A percentile compares a stretch with the other conserved stretches of the same genome.
Conservation (phyloP, 192 early-diverging fungal species). For the Linnemannia schmuckeri region DNA sequence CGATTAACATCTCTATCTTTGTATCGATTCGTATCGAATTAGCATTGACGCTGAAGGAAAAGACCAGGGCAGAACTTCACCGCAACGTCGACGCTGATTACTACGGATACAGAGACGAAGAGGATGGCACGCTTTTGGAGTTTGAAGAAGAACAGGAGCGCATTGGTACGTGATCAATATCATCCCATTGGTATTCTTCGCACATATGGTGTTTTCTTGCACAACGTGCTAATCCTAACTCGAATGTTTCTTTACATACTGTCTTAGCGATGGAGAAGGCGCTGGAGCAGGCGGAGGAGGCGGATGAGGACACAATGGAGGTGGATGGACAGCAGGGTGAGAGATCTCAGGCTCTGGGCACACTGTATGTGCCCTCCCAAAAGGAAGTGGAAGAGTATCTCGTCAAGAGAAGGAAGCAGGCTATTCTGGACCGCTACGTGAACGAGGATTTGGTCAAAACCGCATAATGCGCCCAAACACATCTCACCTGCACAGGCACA, state of each 20-base stretch:
- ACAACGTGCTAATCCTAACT: neutral
- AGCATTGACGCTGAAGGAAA: conserved; percentile 61
- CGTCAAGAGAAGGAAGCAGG: conserved; percentile 78
- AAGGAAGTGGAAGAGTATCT: conserved; percentile 83
- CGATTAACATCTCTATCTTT: neutral
- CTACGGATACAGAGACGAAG: conserved; percentile 95
- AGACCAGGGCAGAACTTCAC: conserved; percentile 79
- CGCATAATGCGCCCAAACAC: neutral
- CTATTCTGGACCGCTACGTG: conserved; percentile 67
- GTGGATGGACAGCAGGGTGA: conserved; percentile 41
- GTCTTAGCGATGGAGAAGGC: conserved; percentile 35
- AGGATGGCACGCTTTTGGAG: conserved; percentile 84
- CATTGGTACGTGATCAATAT: conserved; percentile 27
- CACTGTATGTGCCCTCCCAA: conserved; percentile 72
- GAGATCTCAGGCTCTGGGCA: conserved; percentile 41
- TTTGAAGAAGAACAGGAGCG: conserved; percentile 80
- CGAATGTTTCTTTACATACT: neutral
- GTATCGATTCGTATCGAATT: neutral
- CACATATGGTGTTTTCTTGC: neutral
- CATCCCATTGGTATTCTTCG: neutral
- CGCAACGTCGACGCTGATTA: conserved; percentile 92
- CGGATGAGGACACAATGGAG: conserved; percentile 52
- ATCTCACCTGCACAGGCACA: neutral
- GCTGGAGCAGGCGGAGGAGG: conserved; percentile 42
- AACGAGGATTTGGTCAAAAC: conserved; percentile 37